phyloP scores from a whole-genome alignment of 1,139 yeast species.

The Pichia sp. region DNA sequence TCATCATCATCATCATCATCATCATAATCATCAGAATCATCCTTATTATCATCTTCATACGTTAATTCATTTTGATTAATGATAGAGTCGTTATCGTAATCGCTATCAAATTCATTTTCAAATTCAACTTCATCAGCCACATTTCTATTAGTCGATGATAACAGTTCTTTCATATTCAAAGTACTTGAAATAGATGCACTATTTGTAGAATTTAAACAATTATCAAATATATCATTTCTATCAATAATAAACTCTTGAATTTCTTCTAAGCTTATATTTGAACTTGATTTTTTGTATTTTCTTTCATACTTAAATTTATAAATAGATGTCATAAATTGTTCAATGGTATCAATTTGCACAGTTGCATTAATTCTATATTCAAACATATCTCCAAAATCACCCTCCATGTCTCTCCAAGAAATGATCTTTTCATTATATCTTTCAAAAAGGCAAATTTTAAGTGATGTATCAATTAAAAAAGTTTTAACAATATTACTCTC shows the following conservation, averaged over 20 bases:
- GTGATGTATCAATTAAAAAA: conserved; percentile 59
- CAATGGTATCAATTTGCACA: conserved; percentile 51
- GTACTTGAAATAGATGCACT: conserved; percentile 5
- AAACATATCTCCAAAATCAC: conserved; percentile 80
- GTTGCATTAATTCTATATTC: conserved; percentile 70
- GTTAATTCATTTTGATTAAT: conserved; percentile 5
- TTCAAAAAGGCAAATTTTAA: conserved; percentile 42
- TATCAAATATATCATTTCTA: conserved; percentile 23
- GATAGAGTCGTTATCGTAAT: conserved; percentile 13
- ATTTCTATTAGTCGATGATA: conserved; percentile 3
- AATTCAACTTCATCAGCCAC: conserved; percentile 9
- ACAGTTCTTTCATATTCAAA: conserved; percentile 4
- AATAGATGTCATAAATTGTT: conserved; percentile 56
- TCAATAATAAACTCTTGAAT: conserved; percentile 51
- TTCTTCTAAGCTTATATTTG: conserved; percentile 39
- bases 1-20: conserved; percentile 20
- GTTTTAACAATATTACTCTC: conserved; percentile 48
- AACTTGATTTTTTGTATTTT: conserved; percentile 56
- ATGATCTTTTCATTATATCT: conserved; percentile 44
- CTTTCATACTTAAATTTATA: conserved; percentile 71
- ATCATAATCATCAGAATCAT: conserved; percentile 18
- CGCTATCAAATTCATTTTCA: conserved; percentile 16
- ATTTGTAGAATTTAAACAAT: conserved; percentile 8
- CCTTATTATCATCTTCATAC: conserved; percentile 15
- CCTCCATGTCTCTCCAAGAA: conserved; percentile 76